These are phyloP conservation scores for Neurospora sublineolata DNA, from an alignment of 495 filamentous ascomycete species.

Conservation along the genomic window DNA sequence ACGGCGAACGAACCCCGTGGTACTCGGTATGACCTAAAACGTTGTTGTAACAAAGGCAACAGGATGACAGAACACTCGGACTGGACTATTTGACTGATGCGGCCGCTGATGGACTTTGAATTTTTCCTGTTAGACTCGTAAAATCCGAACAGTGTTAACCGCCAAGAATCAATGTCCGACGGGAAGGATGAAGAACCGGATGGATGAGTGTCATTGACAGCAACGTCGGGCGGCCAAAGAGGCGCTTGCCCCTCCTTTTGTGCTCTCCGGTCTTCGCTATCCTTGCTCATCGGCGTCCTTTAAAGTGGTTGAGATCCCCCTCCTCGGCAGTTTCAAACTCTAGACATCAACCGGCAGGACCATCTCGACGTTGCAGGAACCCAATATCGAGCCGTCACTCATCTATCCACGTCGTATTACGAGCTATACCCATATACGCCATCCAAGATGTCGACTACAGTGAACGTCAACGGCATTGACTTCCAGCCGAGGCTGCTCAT, in stretches of 20 bases:
- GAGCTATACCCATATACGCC: neutral
- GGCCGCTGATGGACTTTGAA: neutral
- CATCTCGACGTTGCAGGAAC: neutral
- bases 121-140: neutral
- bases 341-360: neutral
- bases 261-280: neutral
- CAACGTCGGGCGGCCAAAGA: neutral
- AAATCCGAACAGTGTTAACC: neutral
- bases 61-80: neutral
- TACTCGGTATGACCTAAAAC: neutral
- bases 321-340: neutral
- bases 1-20: neutral
- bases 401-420: neutral
- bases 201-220: neutral
- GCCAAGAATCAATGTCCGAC: neutral
- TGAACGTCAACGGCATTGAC: neutral
- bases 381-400: neutral
- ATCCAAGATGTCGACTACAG: neutral
- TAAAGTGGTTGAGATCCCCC: neutral
- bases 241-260: neutral
- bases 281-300: neutral
- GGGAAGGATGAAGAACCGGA: neutral
- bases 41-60: neutral
- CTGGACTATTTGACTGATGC: neutral
- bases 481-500: slow-evolving; percentile 23